phyloP scores from a whole-genome alignment of 2,329 filamentous ascomycete genomes.

The Sclerotinia minor region DNA sequence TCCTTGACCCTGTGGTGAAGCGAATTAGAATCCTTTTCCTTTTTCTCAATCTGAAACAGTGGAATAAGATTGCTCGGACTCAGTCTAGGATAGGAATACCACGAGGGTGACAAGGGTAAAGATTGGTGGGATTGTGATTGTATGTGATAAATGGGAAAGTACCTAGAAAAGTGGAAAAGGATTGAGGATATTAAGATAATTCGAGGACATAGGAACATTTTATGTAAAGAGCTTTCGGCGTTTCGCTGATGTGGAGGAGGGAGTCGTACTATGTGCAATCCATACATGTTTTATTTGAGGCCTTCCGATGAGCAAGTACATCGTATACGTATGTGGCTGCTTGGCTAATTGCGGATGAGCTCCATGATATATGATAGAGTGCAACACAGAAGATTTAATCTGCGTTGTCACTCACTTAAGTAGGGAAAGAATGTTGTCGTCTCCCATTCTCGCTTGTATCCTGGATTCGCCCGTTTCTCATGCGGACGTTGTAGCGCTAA shows the following conservation, averaged over 20 bases:
- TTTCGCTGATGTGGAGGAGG: not conserved
- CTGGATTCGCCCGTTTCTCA: not conserved
- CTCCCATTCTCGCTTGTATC: constrained; percentile 7
- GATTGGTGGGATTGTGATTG: constrained; percentile 1
- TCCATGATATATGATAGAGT: no score
- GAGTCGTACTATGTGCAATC: not conserved
- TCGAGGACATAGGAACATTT: not conserved
- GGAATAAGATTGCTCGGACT: constrained; percentile 11
- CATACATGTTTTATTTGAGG: not conserved
- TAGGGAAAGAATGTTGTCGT: no score
- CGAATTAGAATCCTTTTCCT: not conserved
- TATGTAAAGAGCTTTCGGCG: not conserved
- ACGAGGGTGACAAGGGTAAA: constrained; percentile 8
- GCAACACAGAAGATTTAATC: no score
- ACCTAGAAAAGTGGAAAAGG: not conserved
- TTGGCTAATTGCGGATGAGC: no score
- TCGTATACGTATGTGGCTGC: no score
- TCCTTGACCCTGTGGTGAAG: constrained; percentile 16
- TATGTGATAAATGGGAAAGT: not conserved
- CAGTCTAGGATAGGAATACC: constrained; percentile 13
- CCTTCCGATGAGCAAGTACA: not conserved
- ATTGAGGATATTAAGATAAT: not conserved
- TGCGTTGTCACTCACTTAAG: no score
- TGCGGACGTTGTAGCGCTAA: constrained; percentile 3
- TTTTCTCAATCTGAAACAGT: constrained; percentile 12